Conservation (phyloP, 495 filamentous ascomycete species). For the Neurospora sp. region DNA sequence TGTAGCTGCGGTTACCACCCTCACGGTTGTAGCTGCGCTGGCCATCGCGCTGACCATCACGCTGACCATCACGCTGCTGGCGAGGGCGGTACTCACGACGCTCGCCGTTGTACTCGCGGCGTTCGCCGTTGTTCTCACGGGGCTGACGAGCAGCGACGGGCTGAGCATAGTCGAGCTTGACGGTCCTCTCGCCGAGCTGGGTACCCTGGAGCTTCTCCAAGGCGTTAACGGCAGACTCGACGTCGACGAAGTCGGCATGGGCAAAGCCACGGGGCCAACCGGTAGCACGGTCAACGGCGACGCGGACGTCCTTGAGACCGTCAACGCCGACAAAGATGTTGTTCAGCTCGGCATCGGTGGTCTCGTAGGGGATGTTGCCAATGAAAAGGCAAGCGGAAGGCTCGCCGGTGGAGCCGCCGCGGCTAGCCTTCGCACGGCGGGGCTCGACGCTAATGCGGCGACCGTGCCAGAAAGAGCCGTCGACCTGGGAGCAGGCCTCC, state of each 20-base stretch:
- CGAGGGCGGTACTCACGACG: background rate
- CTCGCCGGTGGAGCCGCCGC: conserved; percentile 8
- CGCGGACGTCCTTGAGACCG: conserved; percentile 70
- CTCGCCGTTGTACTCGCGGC: background rate
- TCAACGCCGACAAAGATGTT: conserved; percentile 61
- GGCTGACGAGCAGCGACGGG: background rate
- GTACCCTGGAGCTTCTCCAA: conserved; percentile 45
- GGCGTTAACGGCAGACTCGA: conserved; percentile 49
- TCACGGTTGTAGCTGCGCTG: background rate
- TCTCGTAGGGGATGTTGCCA: conserved; percentile 83
- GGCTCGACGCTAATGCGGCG: conserved; percentile 56
- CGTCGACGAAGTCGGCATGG: conserved; percentile 74
- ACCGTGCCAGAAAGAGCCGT: conserved; percentile 69
- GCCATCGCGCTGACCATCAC: background rate
- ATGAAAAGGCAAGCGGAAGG: conserved; percentile 68
- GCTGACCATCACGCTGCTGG: background rate
- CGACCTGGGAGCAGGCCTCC: conserved; percentile 51
- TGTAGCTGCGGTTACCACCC: background rate
- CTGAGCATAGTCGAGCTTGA: conserved; percentile 56
- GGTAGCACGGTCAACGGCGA: conserved; percentile 81
- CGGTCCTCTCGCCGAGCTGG: conserved; percentile 52
- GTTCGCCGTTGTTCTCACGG: background rate
- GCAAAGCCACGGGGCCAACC: conserved; percentile 84
- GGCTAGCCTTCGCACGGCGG: conserved; percentile 19
- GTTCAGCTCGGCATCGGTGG: conserved; percentile 81